Evolutionary conservation across 768 basidiomycete genomes (phyloP), one percentile per base, ranked within the genome.

Genomic region (Pisolithus tinctorius): DNA sequence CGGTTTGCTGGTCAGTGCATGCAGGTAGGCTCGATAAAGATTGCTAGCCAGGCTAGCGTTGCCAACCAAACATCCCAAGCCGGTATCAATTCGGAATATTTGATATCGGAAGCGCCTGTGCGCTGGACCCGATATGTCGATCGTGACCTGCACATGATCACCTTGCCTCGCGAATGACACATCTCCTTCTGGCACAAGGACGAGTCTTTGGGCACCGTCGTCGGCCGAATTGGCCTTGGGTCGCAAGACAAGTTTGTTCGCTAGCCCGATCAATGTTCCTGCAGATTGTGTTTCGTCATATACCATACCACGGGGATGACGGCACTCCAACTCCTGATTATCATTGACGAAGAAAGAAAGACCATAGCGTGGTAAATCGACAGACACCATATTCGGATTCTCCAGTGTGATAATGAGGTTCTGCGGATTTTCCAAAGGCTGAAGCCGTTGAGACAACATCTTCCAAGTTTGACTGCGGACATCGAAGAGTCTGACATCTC

Each of bases 181-280:
- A 0, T 53, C 4, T 4, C 75, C 75, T 3, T 65, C 58, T 0
- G 77, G 78, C 36, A 79, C 63, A 38, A 78, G 58, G 31, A 78
- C 64, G 6, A 48, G 54, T 14, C 66, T 53, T 0, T 53, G 54
- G 10, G 53, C 13, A n/a, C 58, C 44, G 17, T 53, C 54, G 0
- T 37, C 50, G 0, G 9, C 13, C 20, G 36, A 6, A 17, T 40
- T n/a, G n/a, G 2, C 13, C 57, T 63, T 44, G 57, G 60, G 59
- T 10, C 74, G 66, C 40, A 78, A 66, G 5, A 79, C 65, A 13
- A 77, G 70, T 34, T 62, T 69, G 34, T 63, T 70, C 30, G 39
- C 36, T 31, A 80, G 56, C 16, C 78, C 79, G 34, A 76, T 68
- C 57, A 81, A 60, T 1, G 75, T 71, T 1, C 75, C 75, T 1